A percentile compares a stretch with the other conserved stretches of the same genome.
Conservation (phyloP, 2,329 filamentous ascomycete genomes). For the Lecanosticta acicola region DNA sequence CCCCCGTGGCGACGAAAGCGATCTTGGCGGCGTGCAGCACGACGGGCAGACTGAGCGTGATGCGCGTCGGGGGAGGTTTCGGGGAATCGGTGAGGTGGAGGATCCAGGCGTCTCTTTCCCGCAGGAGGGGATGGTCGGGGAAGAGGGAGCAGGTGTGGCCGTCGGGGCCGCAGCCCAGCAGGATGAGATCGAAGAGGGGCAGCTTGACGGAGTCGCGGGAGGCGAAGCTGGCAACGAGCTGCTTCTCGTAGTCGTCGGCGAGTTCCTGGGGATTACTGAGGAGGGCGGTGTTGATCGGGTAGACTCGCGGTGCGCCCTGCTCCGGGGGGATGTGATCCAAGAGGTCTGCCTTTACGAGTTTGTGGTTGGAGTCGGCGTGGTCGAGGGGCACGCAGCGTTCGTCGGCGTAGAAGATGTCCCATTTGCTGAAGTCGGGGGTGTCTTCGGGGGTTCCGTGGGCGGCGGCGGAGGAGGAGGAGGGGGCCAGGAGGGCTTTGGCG, state of each 20-base stretch:
- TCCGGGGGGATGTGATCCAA: constrained; percentile 77
- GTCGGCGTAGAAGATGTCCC: constrained; percentile 98
- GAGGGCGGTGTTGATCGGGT: constrained; percentile 66
- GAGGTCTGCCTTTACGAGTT: constrained; percentile 76
- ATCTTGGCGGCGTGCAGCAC: constrained; percentile 80
- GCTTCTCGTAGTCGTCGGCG: constrained; percentile 88
- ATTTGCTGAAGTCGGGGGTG: constrained; percentile 70
- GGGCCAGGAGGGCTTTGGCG: constrained; percentile 70
- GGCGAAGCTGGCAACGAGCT: constrained; percentile 78
- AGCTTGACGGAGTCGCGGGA: constrained; percentile 89
- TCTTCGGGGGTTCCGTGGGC: constrained; percentile 52
- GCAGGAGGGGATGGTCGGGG: constrained; percentile 78
- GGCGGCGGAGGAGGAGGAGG: constrained; percentile 56
- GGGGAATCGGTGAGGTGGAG: constrained; percentile 87
- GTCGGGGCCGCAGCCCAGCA: constrained; percentile 90
- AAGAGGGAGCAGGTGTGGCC: constrained; percentile 97
- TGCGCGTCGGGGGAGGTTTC: constrained; percentile 84
- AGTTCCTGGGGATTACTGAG: constrained; percentile 81
- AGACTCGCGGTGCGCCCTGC: constrained; percentile 63
- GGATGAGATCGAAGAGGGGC: constrained; percentile 88
- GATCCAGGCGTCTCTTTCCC: constrained; percentile 87
- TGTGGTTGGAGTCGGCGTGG: constrained; percentile 92
- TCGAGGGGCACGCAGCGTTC: constrained; percentile 91
- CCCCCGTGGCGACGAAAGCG: constrained; percentile 87
- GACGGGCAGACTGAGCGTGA: constrained; percentile 88